A percentile compares a stretch with the other conserved stretches of the same genome.
These are phyloP conservation scores for Blastocystis sp. DNA, from an alignment of 352 stramenopile species.

Conservation along the genomic window DNA sequence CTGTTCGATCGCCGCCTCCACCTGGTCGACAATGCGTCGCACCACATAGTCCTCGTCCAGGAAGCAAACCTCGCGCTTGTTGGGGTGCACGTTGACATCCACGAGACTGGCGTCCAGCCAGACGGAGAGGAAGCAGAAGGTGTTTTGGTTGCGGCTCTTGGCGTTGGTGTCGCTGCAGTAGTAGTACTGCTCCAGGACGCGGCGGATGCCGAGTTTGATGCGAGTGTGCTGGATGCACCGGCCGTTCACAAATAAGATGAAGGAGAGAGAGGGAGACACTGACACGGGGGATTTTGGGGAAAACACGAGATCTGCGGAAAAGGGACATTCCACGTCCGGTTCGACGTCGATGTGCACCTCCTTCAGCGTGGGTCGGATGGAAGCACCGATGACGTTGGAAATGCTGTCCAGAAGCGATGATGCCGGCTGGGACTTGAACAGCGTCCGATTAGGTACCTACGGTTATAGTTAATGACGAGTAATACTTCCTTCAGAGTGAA, in stretches of 20 bases:
- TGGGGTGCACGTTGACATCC: constrained; percentile 98
- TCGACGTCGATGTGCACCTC: constrained; percentile 4
- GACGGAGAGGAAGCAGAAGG: constrained; percentile 95
- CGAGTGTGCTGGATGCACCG: constrained; percentile 86
- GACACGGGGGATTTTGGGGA: constrained; percentile 7
- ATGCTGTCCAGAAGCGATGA: constrained; percentile 42
- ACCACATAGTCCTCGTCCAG: constrained; percentile 90
- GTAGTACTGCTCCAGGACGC: constrained; percentile 54
- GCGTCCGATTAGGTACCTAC: constrained; percentile 21
- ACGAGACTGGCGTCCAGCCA: constrained; percentile 86
- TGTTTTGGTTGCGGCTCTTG: constrained; percentile 73
- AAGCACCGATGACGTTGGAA: constrained; percentile 5
- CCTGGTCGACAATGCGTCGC: constrained; percentile 74
- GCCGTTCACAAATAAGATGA: constrained; percentile 95
- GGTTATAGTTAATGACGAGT: background rate
- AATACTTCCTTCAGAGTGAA: constrained; percentile 78
- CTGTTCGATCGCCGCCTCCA: constrained; percentile 75
- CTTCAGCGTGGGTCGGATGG: constrained; percentile 3
- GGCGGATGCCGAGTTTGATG: constrained; percentile 84
- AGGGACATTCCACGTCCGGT: constrained; percentile 37
- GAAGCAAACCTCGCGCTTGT: constrained; percentile 93
- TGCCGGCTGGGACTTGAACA: constrained; percentile 24
- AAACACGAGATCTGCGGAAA: constrained; percentile 28
- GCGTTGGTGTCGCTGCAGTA: constrained; percentile 61
- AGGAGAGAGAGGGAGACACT: constrained; percentile 72